Percentiles rank a stretch among this genome's conserved stretches.
Conservation (phyloP, 805 yeast genomes). For the Kodamaea neixiangensis region DNA sequence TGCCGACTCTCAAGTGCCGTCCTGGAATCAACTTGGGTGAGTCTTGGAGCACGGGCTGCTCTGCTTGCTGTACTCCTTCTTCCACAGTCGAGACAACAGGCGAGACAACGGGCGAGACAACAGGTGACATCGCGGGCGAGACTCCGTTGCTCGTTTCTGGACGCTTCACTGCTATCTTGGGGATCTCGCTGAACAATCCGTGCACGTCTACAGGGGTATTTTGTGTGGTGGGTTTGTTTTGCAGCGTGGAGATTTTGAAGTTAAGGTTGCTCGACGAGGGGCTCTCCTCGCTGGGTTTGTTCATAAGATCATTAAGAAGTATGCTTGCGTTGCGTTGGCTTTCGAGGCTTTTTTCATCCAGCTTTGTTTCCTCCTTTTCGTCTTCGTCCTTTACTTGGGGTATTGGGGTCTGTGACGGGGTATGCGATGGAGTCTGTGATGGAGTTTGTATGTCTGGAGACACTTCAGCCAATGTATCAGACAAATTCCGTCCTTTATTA, state of each 20-base stretch:
- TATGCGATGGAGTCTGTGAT: neutral
- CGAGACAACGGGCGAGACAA: constrained; percentile 4
- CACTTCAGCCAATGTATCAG: neutral
- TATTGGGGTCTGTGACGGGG: neutral
- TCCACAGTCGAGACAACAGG: constrained; percentile 5
- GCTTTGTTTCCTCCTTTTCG: neutral
- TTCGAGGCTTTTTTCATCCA: neutral
- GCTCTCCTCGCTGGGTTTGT: neutral
- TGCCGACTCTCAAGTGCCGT: neutral
- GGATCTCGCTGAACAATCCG: constrained; percentile 14
- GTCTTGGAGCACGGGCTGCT: neutral
- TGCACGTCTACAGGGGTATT: constrained; percentile 15
- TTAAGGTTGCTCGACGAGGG: neutral
- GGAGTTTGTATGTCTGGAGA: neutral
- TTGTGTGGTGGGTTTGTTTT: constrained; percentile 12
- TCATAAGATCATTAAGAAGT: constrained; percentile 2
- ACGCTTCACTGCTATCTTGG: constrained; percentile 4
- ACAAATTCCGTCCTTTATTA: neutral
- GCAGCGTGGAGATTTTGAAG: constrained; percentile 8
- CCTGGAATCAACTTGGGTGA: neutral
- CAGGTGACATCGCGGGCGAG: constrained; percentile 3
- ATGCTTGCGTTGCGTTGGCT: neutral
- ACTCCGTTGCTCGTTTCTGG: neutral
- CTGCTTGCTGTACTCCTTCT: neutral
- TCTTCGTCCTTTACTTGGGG: neutral